Evolutionary conservation across 2,329 filamentous ascomycete species (phyloP).

Genomic region (Talaromyces funiculosus): DNA sequence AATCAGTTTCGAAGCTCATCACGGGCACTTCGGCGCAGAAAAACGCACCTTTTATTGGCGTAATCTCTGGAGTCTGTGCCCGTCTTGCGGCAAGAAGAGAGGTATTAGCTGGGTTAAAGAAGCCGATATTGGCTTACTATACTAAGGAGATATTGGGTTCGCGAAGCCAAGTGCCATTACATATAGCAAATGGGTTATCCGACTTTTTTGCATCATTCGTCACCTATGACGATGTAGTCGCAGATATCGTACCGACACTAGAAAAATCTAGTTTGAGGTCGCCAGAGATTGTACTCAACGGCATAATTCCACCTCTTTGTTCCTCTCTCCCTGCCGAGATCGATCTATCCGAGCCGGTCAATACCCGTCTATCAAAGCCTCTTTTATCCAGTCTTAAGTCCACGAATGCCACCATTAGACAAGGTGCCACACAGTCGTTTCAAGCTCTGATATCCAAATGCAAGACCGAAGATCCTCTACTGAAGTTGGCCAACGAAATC

Average conservation of each 20-base stretch:
- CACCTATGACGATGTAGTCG: slow-evolving; percentile 66
- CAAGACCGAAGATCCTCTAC: slow-evolving; percentile 53
- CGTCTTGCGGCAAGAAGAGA: slow-evolving; percentile 61
- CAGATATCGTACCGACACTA: slow-evolving; percentile 69
- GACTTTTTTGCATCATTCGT: slow-evolving; percentile 81
- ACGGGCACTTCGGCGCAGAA: slow-evolving; percentile 62
- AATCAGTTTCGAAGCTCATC: slow-evolving; percentile 62
- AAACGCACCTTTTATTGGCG: slow-evolving; percentile 73
- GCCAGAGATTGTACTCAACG: slow-evolving; percentile 80
- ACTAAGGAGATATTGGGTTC: slow-evolving; percentile 79
- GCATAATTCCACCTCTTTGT: slow-evolving; percentile 69
- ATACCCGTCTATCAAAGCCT: slow-evolving; percentile 71
- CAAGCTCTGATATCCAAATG: slow-evolving; percentile 60
- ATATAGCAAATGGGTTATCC: slow-evolving; percentile 65
- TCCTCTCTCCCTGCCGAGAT: slow-evolving; percentile 61
- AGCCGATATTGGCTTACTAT: slow-evolving; percentile 75
- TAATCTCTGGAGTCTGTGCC: slow-evolving; percentile 79
- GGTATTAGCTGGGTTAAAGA: slow-evolving; percentile 60
- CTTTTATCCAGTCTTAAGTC: slow-evolving; percentile 89
- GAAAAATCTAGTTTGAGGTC: slow-evolving; percentile 86
- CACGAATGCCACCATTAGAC: slow-evolving; percentile 70
- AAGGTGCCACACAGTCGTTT: slow-evolving; percentile 71
- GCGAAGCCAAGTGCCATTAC: slow-evolving; percentile 61
- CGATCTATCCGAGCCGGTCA: slow-evolving; percentile 72
- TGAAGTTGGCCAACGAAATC: slow-evolving; percentile 71